Base-by-base conservation (phyloP, 148 eudicot species). In the Vaccinium darrowii region DNA sequence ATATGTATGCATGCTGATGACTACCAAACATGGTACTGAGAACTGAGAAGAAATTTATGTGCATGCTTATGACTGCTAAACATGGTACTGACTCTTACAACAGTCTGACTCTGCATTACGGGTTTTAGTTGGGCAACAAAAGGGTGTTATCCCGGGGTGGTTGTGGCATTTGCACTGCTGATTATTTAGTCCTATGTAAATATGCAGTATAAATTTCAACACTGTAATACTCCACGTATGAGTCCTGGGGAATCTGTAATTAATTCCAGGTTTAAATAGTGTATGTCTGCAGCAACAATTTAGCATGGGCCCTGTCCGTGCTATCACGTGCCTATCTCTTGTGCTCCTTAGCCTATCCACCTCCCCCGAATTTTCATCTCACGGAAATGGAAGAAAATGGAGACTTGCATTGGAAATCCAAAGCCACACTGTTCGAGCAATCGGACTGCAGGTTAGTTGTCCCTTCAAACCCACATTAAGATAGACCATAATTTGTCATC, bases 371-470 rank as follows among this genome's bases (percentile, higher is more conserved):
- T 76, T 62, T 52, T 76, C 60, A 60, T 76, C 81, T 73, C 79
- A 30, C 58, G 16, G 57, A 74, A 36, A 78, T 47, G 67, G 78
- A 8, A 63, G 78, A 8, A 63, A 73, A 73, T 18, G 15, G 53
- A 18, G 58, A 19, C 74, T 39, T 86, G 83, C 89, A 83, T 84
- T 65, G 88, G 88, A 84, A 89, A 87, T 82, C 90, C 85, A 79
- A 84, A 51, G 77, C 83, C 87, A 87, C 81, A 54, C 67, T 67
- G 83, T 79, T 83, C 79, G 85, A 86, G 88, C 85, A 76, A 86
- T 47, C 83, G 88, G 78, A 77, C 80, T 51, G 54, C 57, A 56
- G 79, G 84, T 81, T 30, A 81, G 77, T 43, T 86, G 85, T 83
- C 88, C 67, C 84, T 81, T 62, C 51, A 8, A 76, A 51, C 52